A percentile compares a stretch with the other conserved stretches of the same genome.
These are phyloP conservation scores for Hypoxylon sp. DNA, from an alignment of 2,329 filamentous ascomycete genomes.

Conservation along the genomic window DNA sequence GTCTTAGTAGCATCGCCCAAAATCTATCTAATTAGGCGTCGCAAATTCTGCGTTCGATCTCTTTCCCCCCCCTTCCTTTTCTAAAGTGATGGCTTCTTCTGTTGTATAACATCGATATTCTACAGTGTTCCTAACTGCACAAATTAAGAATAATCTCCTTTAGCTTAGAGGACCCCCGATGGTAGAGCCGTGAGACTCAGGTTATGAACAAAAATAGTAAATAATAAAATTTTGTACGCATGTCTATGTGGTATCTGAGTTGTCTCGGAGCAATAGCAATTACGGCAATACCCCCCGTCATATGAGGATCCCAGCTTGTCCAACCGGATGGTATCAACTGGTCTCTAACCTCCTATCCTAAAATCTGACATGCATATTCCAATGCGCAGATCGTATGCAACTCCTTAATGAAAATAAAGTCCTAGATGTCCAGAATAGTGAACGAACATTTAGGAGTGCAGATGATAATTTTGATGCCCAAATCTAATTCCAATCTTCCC, in stretches of 20 bases:
- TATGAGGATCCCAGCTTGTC: slow-evolving; percentile 19
- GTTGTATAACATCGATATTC: not conserved
- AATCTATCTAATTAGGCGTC: too few relatives aligned
- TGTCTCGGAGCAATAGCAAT: slow-evolving; percentile 21
- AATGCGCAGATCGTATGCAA: slow-evolving; percentile 29
- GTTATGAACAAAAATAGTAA: slow-evolving; percentile 31
- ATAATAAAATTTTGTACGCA: slow-evolving; percentile 12
- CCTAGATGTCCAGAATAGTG: slow-evolving; percentile 13
- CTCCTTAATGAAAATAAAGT: slow-evolving; percentile 16
- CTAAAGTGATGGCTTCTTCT: not conserved
- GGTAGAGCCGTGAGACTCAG: slow-evolving; percentile 2
- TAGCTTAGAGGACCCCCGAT: not conserved
- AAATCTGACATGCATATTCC: slow-evolving; percentile 29
- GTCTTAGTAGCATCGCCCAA: too few relatives aligned
- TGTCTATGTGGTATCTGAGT: slow-evolving; percentile 16
- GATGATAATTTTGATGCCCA: slow-evolving; percentile 13
- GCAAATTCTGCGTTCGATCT: too few relatives aligned
- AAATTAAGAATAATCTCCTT: not conserved
- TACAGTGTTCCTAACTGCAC: not conserved
- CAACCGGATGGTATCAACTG: slow-evolving; percentile 38
- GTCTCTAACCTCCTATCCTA: slow-evolving; percentile 30
- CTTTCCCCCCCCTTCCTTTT: too few relatives aligned
- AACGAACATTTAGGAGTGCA: slow-evolving; percentile 12
- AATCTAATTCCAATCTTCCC: slow-evolving; percentile 21
- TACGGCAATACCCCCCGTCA: slow-evolving; percentile 28